Evolutionary conservation across 1,284 basidiomycete species (phyloP), one percentile per base, ranked within the genome.

Genomic region (Ceratorhiza oryzae-sativae): DNA sequence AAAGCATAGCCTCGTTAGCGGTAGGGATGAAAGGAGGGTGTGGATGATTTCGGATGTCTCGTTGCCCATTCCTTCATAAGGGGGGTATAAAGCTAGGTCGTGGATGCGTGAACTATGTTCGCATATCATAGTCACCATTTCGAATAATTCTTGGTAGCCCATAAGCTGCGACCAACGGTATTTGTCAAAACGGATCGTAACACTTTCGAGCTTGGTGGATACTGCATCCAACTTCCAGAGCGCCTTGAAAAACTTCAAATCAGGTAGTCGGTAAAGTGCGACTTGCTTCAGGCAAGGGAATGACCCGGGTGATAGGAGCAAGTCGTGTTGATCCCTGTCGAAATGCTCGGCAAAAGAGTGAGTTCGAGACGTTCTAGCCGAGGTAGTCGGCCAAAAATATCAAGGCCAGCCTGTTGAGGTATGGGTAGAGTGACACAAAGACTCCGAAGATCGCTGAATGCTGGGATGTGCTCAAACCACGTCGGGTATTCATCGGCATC

Each of bases 1-100:
- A 20, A 58, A 58, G n/a, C 55, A 58, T 15, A 58, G 23, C 36
- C 36, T 58, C 55, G 30, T 39, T 20, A 58, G 55, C 13, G 55
- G 55, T n/a, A 58, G 20, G 2, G 30, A 39, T n/a, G 55, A 58
- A 1, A 58, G 36, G 34, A 58, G 20, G 15, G 30, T n/a, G 32
- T n/a, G 39, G n/a, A 58, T 34, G 13, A 58, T 58, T 58, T 34
- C 32, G 5, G 55, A 34, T 23, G 36, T 58, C 12, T 58, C 55
- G 3, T 25, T 58, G 30, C 32, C 55, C 15, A 36, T 39, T 1
- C 55, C 55, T n/a, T 58, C 55, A n/a, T 36, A 58, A 5, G 55
- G 55, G 15, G 55, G 55, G 30, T 58, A 39, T 58, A 58, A n/a
- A 5, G 30, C 32, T 58, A 58, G 23, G 39, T 58, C 55, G 20